Evolutionary conservation across 495 filamentous ascomycete species (phyloP).

Genomic region (Pseudevernia furfuracea): DNA sequence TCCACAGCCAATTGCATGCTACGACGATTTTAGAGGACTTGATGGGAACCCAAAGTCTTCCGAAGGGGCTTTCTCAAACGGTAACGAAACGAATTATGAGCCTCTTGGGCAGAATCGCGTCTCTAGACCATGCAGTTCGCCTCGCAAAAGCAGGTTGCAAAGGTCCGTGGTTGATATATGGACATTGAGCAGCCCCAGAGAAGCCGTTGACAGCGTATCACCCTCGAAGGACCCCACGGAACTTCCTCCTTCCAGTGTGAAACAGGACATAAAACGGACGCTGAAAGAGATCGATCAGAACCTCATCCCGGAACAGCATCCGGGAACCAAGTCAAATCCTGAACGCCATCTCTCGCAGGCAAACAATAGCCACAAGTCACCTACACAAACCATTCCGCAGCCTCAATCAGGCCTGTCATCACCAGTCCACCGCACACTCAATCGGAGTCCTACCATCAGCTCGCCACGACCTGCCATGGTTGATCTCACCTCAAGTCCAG

Average conservation of each 20-base stretch:
- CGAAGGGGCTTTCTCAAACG: conserved; percentile 33
- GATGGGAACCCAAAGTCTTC: conserved; percentile 28
- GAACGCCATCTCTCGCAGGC: neutral
- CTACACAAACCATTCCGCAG: neutral
- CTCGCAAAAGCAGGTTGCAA: conserved; percentile 25
- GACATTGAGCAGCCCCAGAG: conserved; percentile 22
- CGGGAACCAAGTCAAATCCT: neutral
- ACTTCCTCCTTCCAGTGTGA: conserved; percentile 22
- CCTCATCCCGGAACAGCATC: conserved; percentile 12
- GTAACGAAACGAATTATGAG: conserved; percentile 30
- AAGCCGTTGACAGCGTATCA: neutral
- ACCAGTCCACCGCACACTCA: neutral
- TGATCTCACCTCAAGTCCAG: conserved; percentile 8
- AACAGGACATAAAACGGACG: conserved; percentile 18
- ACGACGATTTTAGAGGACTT: neutral
- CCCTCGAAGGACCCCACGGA: conserved; percentile 8
- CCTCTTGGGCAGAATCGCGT: conserved; percentile 19
- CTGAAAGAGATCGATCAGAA: conserved; percentile 27
- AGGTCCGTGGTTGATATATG: conserved; percentile 23
- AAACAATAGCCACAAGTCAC: neutral
- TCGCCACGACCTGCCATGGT: conserved; percentile 10
- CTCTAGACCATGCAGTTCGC: conserved; percentile 12
- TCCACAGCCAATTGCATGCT: neutral
- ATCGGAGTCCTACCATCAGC: neutral
- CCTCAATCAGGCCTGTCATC: neutral